phyloP scores from a whole-genome alignment of 768 basidiomycete species.

The Hygrophorus russula region DNA sequence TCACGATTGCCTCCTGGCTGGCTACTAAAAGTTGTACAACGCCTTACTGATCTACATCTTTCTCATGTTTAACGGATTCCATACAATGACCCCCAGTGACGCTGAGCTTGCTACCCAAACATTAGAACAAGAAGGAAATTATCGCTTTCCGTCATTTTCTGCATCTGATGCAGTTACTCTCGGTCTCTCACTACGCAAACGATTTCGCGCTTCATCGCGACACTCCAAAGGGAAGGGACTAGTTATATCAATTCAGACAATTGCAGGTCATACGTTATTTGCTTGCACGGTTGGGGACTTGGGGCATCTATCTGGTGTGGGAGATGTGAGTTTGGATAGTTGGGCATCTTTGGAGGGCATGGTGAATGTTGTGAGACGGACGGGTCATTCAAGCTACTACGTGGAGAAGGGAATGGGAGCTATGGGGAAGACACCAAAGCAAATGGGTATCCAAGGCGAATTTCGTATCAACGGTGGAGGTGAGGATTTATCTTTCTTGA shows the following conservation, averaged over 20 bases:
- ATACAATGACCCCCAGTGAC: slow-evolving; percentile 54
- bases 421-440: slow-evolving; percentile 66
- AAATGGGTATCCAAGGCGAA: slow-evolving; percentile 60
- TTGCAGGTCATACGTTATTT: slow-evolving; percentile 70
- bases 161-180: slow-evolving; percentile 74
- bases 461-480: slow-evolving; percentile 66
- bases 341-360: slow-evolving; percentile 74
- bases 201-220: slow-evolving; percentile 64
- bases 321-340: slow-evolving; percentile 72
- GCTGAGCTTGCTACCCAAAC: slow-evolving; percentile 64
- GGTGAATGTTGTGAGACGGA: slow-evolving; percentile 67
- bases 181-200: slow-evolving; percentile 57
- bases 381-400: slow-evolving; percentile 78
- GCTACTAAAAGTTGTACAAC: neutral
- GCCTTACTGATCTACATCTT: neutral
- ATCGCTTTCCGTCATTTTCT: slow-evolving; percentile 64
- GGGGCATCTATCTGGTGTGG: slow-evolving; percentile 50
- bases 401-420: slow-evolving; percentile 82
- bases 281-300: slow-evolving; percentile 78
- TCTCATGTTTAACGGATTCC: slow-evolving; percentile 53
- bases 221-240: slow-evolving; percentile 73
- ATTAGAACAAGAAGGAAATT: slow-evolving; percentile 55
- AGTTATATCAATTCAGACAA: slow-evolving; percentile 69
- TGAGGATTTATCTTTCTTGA: slow-evolving; percentile 23
- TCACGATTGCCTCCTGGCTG: no score